Conservation (phyloP, 176 grass and related monocot genomes). For the Saccharum spontaneum region DNA sequence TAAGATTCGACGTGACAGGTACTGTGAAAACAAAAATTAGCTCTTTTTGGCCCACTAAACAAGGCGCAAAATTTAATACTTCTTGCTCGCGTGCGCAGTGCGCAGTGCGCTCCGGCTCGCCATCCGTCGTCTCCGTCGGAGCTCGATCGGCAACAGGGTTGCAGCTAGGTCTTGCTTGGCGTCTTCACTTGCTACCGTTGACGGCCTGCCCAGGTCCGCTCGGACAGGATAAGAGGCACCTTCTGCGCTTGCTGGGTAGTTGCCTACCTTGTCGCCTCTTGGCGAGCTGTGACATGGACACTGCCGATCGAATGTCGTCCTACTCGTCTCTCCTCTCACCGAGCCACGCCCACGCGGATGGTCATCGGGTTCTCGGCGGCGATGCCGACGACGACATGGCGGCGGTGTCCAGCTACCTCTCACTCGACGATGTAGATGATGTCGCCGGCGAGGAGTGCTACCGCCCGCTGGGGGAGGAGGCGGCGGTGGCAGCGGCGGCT, state of each 20-base stretch:
- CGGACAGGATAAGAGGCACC: background rate
- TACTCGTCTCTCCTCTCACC: conserved; percentile 17
- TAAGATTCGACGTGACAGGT: too few relatives aligned
- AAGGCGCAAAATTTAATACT: too few relatives aligned
- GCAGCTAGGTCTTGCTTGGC: background rate
- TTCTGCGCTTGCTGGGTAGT: background rate
- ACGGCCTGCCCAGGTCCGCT: background rate
- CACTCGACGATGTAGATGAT: background rate
- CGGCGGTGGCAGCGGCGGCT: background rate
- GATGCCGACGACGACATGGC: background rate
- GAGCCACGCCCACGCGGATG: background rate
- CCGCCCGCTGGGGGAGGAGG: background rate
- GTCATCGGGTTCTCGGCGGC: background rate
- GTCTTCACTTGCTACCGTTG: background rate
- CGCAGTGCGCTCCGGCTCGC: background rate
- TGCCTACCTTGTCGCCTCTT: too few relatives aligned
- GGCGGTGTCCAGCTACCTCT: conserved; percentile 35
- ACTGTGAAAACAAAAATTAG: too few relatives aligned
- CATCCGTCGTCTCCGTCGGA: too few relatives aligned
- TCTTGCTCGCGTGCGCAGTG: background rate
- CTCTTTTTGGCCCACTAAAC: too few relatives aligned
- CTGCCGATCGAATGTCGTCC: conserved; percentile 11
- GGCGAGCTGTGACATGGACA: background rate
- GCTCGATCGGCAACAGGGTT: background rate
- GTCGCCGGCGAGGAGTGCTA: background rate